These are phyloP conservation scores for Fonsecaea multimorphosa DNA, from an alignment of 2,329 filamentous ascomycete genomes.

Conservation along the genomic window DNA sequence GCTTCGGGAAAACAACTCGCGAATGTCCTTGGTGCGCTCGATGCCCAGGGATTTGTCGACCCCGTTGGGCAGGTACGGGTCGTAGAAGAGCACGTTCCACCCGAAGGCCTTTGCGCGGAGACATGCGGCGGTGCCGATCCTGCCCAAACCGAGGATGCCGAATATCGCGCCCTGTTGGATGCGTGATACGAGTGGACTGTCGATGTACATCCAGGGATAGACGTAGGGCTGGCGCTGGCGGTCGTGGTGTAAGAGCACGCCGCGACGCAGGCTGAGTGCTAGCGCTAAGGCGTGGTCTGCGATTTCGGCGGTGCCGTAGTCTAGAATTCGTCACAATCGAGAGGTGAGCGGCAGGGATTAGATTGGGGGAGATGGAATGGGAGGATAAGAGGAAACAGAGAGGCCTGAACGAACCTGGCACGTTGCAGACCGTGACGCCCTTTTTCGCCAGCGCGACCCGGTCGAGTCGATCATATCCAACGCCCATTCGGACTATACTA, in stretches of 20 bases:
- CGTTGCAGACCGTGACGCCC: conserved; percentile 38
- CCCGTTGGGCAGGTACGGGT: conserved; percentile 59
- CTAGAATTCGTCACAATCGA: background rate
- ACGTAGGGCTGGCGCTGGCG: conserved; percentile 28
- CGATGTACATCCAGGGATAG: conserved; percentile 35
- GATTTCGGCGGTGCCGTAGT: conserved; percentile 38
- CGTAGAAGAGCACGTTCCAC: conserved; percentile 66
- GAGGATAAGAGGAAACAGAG: conserved; percentile 42
- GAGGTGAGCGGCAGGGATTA: background rate
- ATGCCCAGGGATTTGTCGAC: conserved; percentile 58
- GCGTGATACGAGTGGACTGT: conserved; percentile 33
- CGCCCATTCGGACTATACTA: conserved; percentile 38
- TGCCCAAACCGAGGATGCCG: conserved; percentile 69
- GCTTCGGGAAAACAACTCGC: conserved; percentile 60
- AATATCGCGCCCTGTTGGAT: conserved; percentile 57
- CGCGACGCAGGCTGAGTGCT: conserved; percentile 35
- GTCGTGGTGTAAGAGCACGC: conserved; percentile 36
- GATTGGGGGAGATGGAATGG: conserved; percentile 3
- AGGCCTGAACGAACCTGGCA: conserved; percentile 47
- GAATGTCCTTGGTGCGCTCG: conserved; percentile 49
- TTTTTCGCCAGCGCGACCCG: conserved; percentile 35
- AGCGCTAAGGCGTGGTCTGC: conserved; percentile 38
- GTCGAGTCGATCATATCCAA: conserved; percentile 38
- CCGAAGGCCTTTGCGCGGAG: conserved; percentile 70
- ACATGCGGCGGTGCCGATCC: conserved; percentile 68